These are phyloP conservation scores for Oryza punctata DNA, from an alignment of 176 grass and related monocot species.

Conservation along the genomic window DNA sequence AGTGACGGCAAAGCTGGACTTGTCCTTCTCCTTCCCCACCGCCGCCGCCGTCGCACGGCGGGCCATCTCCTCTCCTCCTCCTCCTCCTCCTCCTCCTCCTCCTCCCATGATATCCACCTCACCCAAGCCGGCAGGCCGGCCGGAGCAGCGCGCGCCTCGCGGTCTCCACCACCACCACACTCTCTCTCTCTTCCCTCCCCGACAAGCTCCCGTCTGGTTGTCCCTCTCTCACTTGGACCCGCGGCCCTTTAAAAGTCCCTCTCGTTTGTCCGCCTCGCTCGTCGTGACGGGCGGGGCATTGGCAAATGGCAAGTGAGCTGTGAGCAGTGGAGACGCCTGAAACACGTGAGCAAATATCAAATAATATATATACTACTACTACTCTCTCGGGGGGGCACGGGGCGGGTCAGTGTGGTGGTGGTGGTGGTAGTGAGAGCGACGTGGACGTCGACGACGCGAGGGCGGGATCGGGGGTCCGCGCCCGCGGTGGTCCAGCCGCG, in stretches of 20 bases:
- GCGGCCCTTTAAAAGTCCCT: background rate
- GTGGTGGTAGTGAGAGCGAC: too few species aligned
- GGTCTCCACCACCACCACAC: background rate
- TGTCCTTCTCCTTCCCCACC: slow-evolving; percentile 26
- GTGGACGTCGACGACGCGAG: too few species aligned
- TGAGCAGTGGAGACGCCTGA: slow-evolving; percentile 13
- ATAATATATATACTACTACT: too few species aligned
- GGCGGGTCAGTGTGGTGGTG: too few species aligned
- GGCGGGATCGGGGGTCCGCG: too few species aligned
- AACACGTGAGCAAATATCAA: slow-evolving; percentile 40
- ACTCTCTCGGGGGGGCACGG: too few species aligned
- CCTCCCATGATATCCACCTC: background rate
- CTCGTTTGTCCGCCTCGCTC: background rate
- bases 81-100: background rate
- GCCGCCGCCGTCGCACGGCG: background rate
- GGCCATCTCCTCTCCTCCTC: background rate
- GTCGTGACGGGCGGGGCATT: slow-evolving; percentile 21
- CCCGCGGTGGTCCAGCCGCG: too few species aligned
- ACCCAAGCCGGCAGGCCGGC: too few species aligned
- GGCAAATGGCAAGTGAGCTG: slow-evolving; percentile 20
- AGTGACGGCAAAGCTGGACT: slow-evolving; percentile 57
- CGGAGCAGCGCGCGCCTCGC: background rate
- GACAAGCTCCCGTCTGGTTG: background rate
- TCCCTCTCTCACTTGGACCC: background rate
- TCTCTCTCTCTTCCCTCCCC: background rate